These are phyloP conservation scores for Serpula lacrymans DNA, from an alignment of 768 basidiomycete species.

Conservation along the genomic window DNA sequence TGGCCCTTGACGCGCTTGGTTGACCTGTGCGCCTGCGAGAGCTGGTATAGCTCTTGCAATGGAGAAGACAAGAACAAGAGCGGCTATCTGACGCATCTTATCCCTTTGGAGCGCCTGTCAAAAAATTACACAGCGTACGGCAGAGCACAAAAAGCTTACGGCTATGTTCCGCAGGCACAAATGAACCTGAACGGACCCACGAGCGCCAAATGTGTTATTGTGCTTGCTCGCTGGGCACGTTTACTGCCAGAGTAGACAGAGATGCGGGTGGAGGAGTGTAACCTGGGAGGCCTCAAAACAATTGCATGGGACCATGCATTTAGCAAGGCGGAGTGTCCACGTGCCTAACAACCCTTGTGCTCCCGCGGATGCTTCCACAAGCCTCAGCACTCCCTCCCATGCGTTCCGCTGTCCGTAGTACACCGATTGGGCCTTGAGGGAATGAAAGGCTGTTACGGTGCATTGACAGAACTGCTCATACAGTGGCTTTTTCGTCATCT, in stretches of 20 bases:
- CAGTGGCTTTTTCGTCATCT: background rate
- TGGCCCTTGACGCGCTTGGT: slow-evolving; percentile 21
- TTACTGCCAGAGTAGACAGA: background rate
- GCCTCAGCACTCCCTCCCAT: background rate
- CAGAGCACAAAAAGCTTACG: background rate
- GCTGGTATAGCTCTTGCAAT: background rate
- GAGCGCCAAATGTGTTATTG: too few relatives aligned
- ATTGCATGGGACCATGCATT: background rate
- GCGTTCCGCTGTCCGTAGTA: background rate
- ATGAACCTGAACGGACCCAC: too few relatives aligned
- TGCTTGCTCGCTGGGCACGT: too few relatives aligned
- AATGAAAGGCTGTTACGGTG: too few relatives aligned
- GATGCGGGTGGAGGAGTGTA: background rate
- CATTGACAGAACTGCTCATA: background rate
- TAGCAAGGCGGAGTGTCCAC: background rate
- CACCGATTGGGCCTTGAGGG: too few relatives aligned
- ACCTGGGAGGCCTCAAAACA: background rate
- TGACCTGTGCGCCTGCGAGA: slow-evolving; percentile 11
- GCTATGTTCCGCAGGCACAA: too few relatives aligned
- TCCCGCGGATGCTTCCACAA: background rate
- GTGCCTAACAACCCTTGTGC: slow-evolving; percentile 1
- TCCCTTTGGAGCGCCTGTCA: background rate
- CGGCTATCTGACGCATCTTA: background rate
- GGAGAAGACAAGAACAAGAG: background rate
- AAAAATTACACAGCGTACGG: background rate